Percentiles rank a stretch among this genome's conserved stretches.
These are phyloP conservation scores for Xylaria polymorpha DNA, from an alignment of 2,329 filamentous ascomycete genomes.

Conservation along the genomic window DNA sequence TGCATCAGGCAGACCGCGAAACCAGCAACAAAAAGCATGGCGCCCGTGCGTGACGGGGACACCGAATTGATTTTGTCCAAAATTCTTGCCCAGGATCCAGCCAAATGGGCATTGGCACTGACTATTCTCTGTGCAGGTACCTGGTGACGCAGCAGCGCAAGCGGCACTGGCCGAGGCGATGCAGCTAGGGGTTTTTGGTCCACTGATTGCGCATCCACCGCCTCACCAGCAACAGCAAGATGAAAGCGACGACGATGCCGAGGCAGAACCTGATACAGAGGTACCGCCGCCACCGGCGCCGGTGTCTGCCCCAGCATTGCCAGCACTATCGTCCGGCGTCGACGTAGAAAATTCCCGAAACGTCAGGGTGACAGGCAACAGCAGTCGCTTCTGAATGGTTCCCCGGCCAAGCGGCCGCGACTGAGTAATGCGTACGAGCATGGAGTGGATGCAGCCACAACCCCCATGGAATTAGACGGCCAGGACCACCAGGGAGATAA, in stretches of 20 bases:
- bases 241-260: slow-evolving; percentile 49
- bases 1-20: slow-evolving; percentile 43
- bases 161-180: slow-evolving; percentile 60
- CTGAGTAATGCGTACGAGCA: slow-evolving; percentile 73
- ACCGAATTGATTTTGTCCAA: slow-evolving; percentile 44
- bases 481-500: slow-evolving; percentile 56
- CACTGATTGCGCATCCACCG: slow-evolving; percentile 60
- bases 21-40: slow-evolving; percentile 35
- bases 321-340: slow-evolving; percentile 47
- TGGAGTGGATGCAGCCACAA: slow-evolving; percentile 62
- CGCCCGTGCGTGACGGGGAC: slow-evolving; percentile 37
- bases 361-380: slow-evolving; percentile 60
- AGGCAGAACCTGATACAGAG: slow-evolving; percentile 45
- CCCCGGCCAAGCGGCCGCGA: slow-evolving; percentile 68
- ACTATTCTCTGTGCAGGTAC: slow-evolving; percentile 60
- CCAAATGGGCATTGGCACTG: slow-evolving; percentile 55
- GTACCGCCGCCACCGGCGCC: slow-evolving; percentile 53
- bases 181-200: slow-evolving; percentile 68
- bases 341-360: slow-evolving; percentile 62
- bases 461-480: slow-evolving; percentile 71
- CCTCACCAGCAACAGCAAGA: slow-evolving; percentile 50
- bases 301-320: slow-evolving; percentile 39
- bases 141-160: slow-evolving; percentile 57
- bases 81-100: slow-evolving; percentile 44
- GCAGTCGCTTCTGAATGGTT: slow-evolving; percentile 63